Evolutionary conservation across 139 green algal species (phyloP).

Genomic region (Tetraselmis striata): DNA sequence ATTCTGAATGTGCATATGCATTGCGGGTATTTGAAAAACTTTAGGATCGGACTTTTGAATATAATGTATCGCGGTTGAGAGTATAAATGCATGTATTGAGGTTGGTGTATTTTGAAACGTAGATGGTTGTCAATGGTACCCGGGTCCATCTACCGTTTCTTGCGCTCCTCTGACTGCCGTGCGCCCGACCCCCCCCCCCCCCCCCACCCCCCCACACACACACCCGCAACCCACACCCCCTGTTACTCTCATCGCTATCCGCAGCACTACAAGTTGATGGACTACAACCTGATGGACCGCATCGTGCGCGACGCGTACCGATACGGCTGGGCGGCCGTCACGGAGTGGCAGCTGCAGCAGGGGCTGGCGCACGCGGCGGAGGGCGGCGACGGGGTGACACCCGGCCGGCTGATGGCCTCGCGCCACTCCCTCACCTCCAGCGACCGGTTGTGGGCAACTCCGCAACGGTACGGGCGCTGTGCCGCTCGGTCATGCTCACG

Average conservation of each 20-base stretch:
- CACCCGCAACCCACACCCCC: background rate
- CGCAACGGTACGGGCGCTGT: background rate
- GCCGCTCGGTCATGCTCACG: too few species aligned
- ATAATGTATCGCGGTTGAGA: too few species aligned
- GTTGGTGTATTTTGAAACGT: too few species aligned
- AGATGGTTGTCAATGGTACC: too few species aligned
- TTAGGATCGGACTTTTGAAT: too few species aligned
- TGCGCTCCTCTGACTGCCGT: background rate
- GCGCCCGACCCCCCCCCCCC: too few species aligned
- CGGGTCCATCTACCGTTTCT: too few species aligned
- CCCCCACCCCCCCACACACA: background rate
- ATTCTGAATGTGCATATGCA: too few species aligned
- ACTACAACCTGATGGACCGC: constrained; percentile 62
- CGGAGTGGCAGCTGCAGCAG: constrained; percentile 40
- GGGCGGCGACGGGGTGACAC: background rate
- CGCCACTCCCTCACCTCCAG: too few species aligned
- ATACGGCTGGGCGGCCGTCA: constrained; percentile 39
- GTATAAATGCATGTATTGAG: too few species aligned
- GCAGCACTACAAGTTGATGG: constrained; percentile 47
- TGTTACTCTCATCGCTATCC: background rate
- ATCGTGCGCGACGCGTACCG: constrained; percentile 56
- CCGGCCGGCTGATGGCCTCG: too few species aligned
- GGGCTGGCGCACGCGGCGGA: constrained; percentile 9
- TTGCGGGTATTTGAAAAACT: too few species aligned
- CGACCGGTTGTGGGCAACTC: background rate